A percentile compares a stretch with the other conserved stretches of the same genome.
These are phyloP conservation scores for Plasmodiophora brassicae DNA, from an alignment of 208 protist genomes.

Conservation along the genomic window DNA sequence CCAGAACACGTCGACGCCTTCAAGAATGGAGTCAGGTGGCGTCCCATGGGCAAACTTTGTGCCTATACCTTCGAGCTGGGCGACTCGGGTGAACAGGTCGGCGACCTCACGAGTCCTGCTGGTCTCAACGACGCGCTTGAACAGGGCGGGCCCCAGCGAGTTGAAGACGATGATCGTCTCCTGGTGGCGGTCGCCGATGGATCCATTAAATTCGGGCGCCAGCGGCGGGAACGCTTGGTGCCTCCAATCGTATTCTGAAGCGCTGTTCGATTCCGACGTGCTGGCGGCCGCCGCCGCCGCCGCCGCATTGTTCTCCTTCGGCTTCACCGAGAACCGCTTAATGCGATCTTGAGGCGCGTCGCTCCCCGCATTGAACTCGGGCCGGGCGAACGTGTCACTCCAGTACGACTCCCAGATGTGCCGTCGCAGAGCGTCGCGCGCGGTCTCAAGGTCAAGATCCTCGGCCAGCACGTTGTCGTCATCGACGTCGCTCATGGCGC, in stretches of 20 bases:
- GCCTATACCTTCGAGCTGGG: neutral
- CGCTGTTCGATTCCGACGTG: neutral
- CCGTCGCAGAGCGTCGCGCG: neutral
- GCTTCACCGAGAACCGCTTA: neutral
- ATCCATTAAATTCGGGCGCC: neutral
- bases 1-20: conserved; percentile 27
- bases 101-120: neutral
- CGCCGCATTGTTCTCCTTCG: neutral
- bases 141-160: neutral
- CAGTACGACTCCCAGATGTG: neutral
- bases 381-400: neutral
- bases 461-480: no score
- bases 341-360: neutral
- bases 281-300: neutral
- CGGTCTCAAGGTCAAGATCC: no score
- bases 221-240: neutral
- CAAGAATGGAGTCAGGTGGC: neutral
- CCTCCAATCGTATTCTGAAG: neutral
- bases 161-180: neutral
- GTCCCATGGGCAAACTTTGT: neutral
- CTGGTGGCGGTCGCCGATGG: neutral
- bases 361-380: neutral
- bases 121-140: neutral
- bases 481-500: no score
- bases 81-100: neutral